These are phyloP conservation scores for Rubus parviflorus DNA, from an alignment of 306 rosid genomes.

Conservation along the genomic window DNA sequence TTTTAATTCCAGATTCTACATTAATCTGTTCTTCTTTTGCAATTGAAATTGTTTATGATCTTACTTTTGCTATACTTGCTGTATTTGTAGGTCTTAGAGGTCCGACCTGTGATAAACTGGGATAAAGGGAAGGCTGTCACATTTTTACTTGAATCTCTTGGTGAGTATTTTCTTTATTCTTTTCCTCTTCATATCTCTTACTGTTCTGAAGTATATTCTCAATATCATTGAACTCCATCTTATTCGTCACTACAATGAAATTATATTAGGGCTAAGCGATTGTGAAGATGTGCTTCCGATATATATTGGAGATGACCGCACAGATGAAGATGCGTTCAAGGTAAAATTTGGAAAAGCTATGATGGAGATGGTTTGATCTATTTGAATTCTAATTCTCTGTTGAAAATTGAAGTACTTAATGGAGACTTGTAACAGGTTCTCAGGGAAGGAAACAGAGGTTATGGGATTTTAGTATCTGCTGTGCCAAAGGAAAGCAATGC, in stretches of 20 bases:
- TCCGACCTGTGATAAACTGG: conserved; percentile 89
- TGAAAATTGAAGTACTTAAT: background rate
- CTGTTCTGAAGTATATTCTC: background rate
- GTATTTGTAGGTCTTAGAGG: conserved; percentile 80
- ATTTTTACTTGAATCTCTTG: conserved; percentile 91
- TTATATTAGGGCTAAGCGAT: conserved; percentile 54
- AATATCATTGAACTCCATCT: conserved; percentile 3
- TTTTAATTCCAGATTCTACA: conserved; percentile 1
- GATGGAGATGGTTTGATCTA: conserved; percentile 10
- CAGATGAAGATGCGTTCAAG: conserved; percentile 97
- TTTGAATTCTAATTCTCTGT: background rate
- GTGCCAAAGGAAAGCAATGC: conserved; percentile 87
- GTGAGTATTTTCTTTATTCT: conserved; percentile 36
- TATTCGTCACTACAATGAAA: conserved; percentile 33
- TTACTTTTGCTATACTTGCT: conserved; percentile 4
- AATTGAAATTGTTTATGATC: background rate
- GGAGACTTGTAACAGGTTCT: conserved; percentile 54
- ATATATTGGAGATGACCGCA: conserved; percentile 89
- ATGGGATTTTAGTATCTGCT: conserved; percentile 80
- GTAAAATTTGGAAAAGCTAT: conserved; percentile 32
- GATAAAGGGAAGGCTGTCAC: conserved; percentile 97
- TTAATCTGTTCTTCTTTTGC: background rate
- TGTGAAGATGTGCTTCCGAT: conserved; percentile 90
- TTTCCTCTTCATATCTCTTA: background rate
- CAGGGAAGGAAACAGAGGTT: conserved; percentile 68